Conservation (phyloP, 805 yeast genomes). For the Lachancea kluyveri region DNA sequence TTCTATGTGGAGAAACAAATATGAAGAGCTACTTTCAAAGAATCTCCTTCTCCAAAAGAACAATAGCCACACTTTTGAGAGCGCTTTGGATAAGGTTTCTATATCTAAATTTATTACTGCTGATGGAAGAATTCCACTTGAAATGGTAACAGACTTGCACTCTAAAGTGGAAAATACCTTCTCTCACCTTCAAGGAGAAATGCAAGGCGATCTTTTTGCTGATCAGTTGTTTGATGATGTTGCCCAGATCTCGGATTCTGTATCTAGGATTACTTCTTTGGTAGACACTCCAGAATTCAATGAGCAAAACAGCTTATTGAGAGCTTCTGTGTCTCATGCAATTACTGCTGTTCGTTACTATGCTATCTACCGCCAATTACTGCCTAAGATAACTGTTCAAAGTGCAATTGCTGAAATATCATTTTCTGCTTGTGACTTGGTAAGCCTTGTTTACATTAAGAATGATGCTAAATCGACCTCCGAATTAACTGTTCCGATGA, state of each 20-base stretch:
- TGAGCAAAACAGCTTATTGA: slow-evolving; percentile 43
- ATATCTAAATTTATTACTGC: slow-evolving; percentile 9
- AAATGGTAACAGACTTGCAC: slow-evolving; percentile 5
- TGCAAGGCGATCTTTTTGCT: slow-evolving; percentile 6
- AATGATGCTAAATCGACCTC: not conserved
- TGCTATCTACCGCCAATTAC: slow-evolving; percentile 51
- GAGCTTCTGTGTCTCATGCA: slow-evolving; percentile 65
- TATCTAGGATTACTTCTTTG: slow-evolving; percentile 16
- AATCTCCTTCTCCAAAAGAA: not conserved
- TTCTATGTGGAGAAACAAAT: slow-evolving; percentile 13
- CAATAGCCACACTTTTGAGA: not conserved
- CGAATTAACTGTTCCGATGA: not conserved
- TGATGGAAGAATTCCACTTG: slow-evolving; percentile 7
- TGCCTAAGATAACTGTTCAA: slow-evolving; percentile 68
- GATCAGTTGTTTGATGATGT: slow-evolving; percentile 19
- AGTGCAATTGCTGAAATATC: slow-evolving; percentile 71
- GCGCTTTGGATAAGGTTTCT: slow-evolving; percentile 7
- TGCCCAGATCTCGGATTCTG: slow-evolving; percentile 19
- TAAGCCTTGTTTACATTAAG: slow-evolving; percentile 41
- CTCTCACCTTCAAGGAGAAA: slow-evolving; percentile 2
- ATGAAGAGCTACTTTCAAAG: not conserved
- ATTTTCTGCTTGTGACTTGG: slow-evolving; percentile 56
- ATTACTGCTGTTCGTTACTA: slow-evolving; percentile 74
- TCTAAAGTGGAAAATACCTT: slow-evolving; percentile 3
- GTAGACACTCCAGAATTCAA: slow-evolving; percentile 26